Conservation (phyloP, 768 basidiomycete genomes). For the Tulasnella sp. region DNA sequence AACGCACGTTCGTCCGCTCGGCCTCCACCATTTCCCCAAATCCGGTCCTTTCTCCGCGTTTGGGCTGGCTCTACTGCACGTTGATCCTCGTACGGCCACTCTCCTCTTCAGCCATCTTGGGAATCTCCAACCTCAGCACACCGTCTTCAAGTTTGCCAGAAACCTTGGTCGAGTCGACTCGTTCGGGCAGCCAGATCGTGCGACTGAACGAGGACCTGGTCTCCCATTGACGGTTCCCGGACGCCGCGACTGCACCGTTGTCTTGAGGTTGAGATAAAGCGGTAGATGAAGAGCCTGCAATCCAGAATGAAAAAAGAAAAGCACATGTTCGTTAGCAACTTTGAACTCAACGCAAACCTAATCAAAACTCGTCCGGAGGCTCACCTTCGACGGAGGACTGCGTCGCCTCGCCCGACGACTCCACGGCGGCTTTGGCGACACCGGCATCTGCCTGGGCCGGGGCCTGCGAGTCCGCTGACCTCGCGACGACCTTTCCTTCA, state of each 20-base stretch:
- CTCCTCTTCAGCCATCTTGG: slow-evolving; percentile 13
- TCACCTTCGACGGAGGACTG: not conserved
- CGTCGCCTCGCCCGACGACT: not conserved
- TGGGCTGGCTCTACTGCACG: not conserved
- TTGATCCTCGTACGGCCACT: not conserved
- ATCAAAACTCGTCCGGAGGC: not conserved
- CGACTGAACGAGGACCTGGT: slow-evolving; percentile 13
- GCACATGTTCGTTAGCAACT: not conserved
- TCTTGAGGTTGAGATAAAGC: not conserved
- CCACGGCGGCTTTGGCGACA: not conserved
- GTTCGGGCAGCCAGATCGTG: slow-evolving; percentile 15
- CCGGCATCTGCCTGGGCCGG: not conserved
- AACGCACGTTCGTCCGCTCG: not conserved
- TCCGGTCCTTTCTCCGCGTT: not conserved
- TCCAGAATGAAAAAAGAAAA: not conserved
- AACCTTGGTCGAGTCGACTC: slow-evolving; percentile 10
- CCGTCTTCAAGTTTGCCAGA: slow-evolving; percentile 17
- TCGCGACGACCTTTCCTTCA: slow-evolving; percentile 3
- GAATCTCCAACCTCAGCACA: slow-evolving; percentile 14
- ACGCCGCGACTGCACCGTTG: not conserved
- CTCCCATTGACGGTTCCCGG: not conserved
- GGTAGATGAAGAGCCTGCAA: not conserved
- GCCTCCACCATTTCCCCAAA: not conserved
- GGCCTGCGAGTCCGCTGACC: not conserved
- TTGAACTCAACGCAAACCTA: not conserved